Percentiles rank a stretch among this genome's conserved stretches.
These are phyloP conservation scores for Penicillium sclerotiorum DNA, from an alignment of 2,329 filamentous ascomycete species.

Conservation along the genomic window DNA sequence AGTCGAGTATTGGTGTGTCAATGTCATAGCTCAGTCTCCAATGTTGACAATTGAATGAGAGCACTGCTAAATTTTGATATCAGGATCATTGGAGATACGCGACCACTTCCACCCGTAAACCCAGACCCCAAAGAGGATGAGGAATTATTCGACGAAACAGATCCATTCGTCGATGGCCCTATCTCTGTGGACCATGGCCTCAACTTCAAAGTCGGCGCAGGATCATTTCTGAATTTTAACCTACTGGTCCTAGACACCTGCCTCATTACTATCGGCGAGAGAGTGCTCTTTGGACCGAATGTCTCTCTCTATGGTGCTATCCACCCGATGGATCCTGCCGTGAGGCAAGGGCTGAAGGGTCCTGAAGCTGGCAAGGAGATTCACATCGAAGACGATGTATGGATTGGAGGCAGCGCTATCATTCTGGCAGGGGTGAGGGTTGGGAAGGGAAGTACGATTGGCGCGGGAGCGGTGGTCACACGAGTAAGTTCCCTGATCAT, in stretches of 20 bases:
- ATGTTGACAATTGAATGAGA: too few relatives aligned
- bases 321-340: constrained; percentile 55
- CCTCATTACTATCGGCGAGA: constrained; percentile 55
- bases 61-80: background rate
- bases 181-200: constrained; percentile 67
- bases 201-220: constrained; percentile 63
- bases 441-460: constrained; percentile 46
- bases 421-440: constrained; percentile 48
- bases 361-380: constrained; percentile 55
- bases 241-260: constrained; percentile 57
- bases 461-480: constrained; percentile 45
- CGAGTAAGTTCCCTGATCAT: constrained; percentile 22
- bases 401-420: constrained; percentile 53
- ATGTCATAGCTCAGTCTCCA: too few relatives aligned
- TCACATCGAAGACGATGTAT: constrained; percentile 51
- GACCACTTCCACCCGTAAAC: constrained; percentile 25
- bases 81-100: constrained; percentile 29
- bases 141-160: constrained; percentile 31
- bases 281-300: constrained; percentile 56
- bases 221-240: constrained; percentile 56
- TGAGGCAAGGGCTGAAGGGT: constrained; percentile 44
- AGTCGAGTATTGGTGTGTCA: too few relatives aligned
- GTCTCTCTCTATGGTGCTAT: constrained; percentile 57
- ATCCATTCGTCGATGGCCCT: constrained; percentile 62
- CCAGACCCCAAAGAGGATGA: constrained; percentile 25